Base-by-base conservation (phyloP, 192 early-diverging fungal species). In the Bifiguratus adelaidae region DNA sequence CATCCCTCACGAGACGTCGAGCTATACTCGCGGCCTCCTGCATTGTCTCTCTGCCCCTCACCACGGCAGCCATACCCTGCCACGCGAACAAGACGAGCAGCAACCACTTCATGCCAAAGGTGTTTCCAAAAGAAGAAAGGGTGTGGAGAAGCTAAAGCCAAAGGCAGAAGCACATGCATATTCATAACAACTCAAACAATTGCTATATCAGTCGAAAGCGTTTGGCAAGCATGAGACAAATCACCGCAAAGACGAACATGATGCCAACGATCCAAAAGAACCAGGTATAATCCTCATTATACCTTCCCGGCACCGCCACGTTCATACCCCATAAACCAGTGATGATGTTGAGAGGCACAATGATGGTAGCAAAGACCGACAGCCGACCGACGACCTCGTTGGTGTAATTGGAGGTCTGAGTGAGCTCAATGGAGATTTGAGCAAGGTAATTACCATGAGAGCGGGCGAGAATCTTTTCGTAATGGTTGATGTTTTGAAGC, bases 311-410 rank as follows among this genome's bases (percentile, higher is more conserved):
- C 1, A 86, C 80, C 2, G 46, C 41, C 1, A 86, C 72, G 48
- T 86, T 86, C 80, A 80, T 80, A 15, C 57, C 57, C 20, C 30
- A 60, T n/a, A 60, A 47, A 30, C 88, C 88, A 0, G 92, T 88
- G 19, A 94, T 71, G 41, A 97, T 60, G 46, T 93, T 92, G 48
- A 96, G 60, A 11, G 95, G 95, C 20, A 98, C 75, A 13, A 98
- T 60, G 29, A 98, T 86, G 22, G 79, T 81, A 0, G 89, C 95
- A 36, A 96, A 46, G 6, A 87, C 85, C 1, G 92, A 93, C 58
- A 98, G 76, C 47, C 83, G 80, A 44, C 86, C 83, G 18, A 96
- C 84, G 0, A 89, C 89, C 30, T 86, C 83, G 44, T 89, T 92
- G 4, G 91, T 95, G 15, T 76, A 53, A 65, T 92, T 90, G 24